Evolutionary conservation across 2,329 filamentous ascomycete genomes (phyloP), one percentile per base, ranked within the genome.

Genomic region (Pyrenophora tritici-repentis): DNA sequence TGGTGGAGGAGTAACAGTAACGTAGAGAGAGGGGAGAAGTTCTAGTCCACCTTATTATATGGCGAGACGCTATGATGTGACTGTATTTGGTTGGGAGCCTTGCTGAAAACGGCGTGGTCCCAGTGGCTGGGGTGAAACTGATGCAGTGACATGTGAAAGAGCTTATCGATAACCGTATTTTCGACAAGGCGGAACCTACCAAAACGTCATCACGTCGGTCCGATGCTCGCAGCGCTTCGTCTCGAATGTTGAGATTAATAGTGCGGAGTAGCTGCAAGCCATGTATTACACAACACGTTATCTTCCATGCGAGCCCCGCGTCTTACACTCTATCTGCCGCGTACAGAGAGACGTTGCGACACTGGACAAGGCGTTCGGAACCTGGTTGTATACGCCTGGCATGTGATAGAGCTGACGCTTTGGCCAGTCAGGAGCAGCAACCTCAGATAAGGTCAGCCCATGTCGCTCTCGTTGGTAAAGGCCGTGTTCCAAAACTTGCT

Each of bases 71-170:
- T 52, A 52, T 48, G 49, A 48, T 48, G 55, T 57, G 47, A 54
- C 56, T 51, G 59, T 60, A 46, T 53, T 46, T 55, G 49, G 44
- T 43, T 54, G 54, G 50, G 48, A 41, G 17, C 50, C 44, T 34
- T 39, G 58, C 63, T 65, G 53, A 65, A 63, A 63, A 56, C 58
- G 61, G 63, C 55, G 56, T 55, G 55, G 57, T 49, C 45, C 24
- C 24, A 20, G 45, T 53, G 43, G 41, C 29, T 31, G 43, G 48
- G 17, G 32, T 34, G 43, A 40, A 37, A 13, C 14, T 17, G 17
- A 41, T 22, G 50, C 52, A 57, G 49, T 63, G 29, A 50, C 63
- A 66, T 66, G 63, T 66, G 63, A 66, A 63, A 66, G 56, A 47
- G 38, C 24, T 55, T 63, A 63, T 63, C 59, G 62, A 65, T 65